phyloP scores from a whole-genome alignment of 345 rosid species.

The Salix exigua region DNA sequence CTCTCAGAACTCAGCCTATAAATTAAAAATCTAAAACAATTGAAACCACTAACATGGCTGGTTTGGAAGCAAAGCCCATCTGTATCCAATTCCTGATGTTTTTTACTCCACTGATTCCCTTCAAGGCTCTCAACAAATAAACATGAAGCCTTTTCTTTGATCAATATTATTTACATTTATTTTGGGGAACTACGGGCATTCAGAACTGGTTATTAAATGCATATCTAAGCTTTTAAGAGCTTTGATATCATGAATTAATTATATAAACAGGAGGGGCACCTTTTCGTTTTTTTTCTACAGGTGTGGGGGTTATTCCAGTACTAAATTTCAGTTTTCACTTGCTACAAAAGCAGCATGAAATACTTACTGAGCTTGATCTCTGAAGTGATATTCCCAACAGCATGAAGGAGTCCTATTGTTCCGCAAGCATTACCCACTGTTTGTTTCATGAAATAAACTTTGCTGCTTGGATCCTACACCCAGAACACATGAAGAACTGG shows the following conservation, averaged over 20 bases:
- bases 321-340: no score
- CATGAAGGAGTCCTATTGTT: conserved; percentile 93
- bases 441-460: conserved; percentile 92
- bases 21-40: neutral
- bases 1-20: neutral
- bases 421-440: conserved; percentile 99
- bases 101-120: neutral
- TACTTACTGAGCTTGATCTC: conserved; percentile 67
- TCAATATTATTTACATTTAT: neutral
- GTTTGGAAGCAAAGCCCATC: neutral
- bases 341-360: neutral
- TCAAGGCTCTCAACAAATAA: no score
- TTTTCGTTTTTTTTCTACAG: no score
- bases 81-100: neutral
- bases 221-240: no score
- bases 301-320: no score
- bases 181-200: neutral
- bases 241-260: no score
- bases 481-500: conserved; percentile 12
- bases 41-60: neutral
- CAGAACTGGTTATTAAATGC: no score
- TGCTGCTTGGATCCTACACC: conserved; percentile 49
- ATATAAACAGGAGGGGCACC: no score
- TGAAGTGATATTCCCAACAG: conserved; percentile 79
- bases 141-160: neutral